These are phyloP conservation scores for Quercus rubra DNA, from an alignment of 306 rosid genomes.

Conservation along the genomic window DNA sequence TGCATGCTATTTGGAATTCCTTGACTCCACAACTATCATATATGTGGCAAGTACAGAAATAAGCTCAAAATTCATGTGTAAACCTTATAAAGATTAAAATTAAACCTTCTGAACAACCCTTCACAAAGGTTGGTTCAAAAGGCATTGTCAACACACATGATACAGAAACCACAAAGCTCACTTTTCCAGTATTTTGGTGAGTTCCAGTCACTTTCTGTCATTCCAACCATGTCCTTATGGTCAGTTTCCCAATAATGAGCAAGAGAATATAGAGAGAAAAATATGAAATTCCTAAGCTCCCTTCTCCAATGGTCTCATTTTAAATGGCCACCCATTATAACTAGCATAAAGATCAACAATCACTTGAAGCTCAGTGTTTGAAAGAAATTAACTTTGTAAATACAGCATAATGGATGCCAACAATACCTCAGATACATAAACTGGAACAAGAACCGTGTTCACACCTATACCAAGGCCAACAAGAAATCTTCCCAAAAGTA, in stretches of 20 bases:
- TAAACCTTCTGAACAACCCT: neutral
- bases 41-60: neutral
- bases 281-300: neutral
- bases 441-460: slow-evolving; percentile 81
- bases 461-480: slow-evolving; percentile 98
- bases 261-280: neutral
- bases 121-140: neutral
- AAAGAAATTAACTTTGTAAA: neutral
- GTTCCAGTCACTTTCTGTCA: neutral
- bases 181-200: neutral
- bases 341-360: neutral
- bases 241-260: neutral
- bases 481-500: slow-evolving; percentile 87
- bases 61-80: neutral
- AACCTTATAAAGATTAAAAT: neutral
- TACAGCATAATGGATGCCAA: neutral
- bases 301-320: neutral
- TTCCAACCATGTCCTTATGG: neutral
- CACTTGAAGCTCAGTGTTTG: neutral
- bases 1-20: neutral
- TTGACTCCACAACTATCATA: neutral
- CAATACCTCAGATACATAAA: slow-evolving; percentile 81
- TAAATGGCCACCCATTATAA: neutral
- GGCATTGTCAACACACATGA: neutral
- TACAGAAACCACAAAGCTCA: neutral